phyloP scores from a whole-genome alignment of 176 grass and related monocot genomes.

The Triticum turgidum region DNA sequence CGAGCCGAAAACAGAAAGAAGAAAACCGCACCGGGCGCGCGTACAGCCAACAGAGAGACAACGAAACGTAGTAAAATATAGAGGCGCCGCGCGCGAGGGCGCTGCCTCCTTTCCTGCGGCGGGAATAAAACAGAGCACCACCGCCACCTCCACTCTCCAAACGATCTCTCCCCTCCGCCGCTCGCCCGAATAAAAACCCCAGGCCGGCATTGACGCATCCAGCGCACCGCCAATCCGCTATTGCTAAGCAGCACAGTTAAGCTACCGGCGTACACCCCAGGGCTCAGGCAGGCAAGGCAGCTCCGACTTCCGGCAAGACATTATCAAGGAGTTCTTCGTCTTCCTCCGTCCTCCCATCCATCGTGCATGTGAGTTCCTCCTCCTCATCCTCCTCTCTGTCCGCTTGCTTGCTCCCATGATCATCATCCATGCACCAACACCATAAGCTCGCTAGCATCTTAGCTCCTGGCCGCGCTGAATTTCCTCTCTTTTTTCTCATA shows the following conservation, averaged over 20 bases:
- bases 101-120: conserved; percentile 8
- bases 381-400: neutral
- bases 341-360: neutral
- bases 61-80: neutral
- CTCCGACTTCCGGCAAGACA: neutral
- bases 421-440: neutral
- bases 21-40: too few relatives aligned
- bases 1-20: too few relatives aligned
- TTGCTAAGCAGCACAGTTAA: neutral
- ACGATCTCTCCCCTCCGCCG: neutral
- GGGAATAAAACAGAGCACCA: conserved; percentile 6
- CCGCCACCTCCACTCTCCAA: neutral
- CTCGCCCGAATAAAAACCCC: neutral
- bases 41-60: neutral
- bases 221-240: neutral
- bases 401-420: neutral
- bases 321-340: neutral
- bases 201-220: neutral
- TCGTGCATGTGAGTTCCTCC: neutral
- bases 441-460: neutral
- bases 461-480: too few relatives aligned
- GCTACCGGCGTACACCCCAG: neutral
- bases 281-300: neutral
- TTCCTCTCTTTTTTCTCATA: too few relatives aligned
- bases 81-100: neutral